Base-by-base conservation (phyloP, 805 yeast genomes). In the Candida railenensis region DNA sequence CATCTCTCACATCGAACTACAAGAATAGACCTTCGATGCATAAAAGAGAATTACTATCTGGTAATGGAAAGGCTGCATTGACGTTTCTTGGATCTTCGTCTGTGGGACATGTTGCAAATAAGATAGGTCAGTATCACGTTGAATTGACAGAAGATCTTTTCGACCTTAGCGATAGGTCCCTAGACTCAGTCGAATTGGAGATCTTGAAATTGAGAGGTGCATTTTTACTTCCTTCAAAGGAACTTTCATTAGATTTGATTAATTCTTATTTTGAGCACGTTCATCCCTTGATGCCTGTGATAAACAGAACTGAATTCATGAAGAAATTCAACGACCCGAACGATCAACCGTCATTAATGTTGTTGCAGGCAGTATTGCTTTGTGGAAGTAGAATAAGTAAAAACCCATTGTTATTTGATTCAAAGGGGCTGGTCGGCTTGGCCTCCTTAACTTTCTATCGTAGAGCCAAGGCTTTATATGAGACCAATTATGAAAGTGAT, bases 381-480 rank as follows among this genome's bases (percentile, higher is more conserved):
- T 83, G 87, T 19, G 92, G 91, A 1, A 74, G 87, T 15, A 73
- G 88, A 36, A 79, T 80, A 12, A 79, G 83, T 30, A 57, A 65
- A 4, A 82, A 83, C 56, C 80, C 83, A 2, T 66, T 73, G 14
- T 69, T 76, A 39, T 65, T 68, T 45, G 88, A 78, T 56, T 58
- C 69, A 30, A 69, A 77, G 32, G 78, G 80, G 48, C 69, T 76
- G 41, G 80, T 86, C 40, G 66, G 79, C 42, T 65, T 78, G 47
- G 80, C 87, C 2, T 61, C 67, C 36, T 58, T 69, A 46, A 71
- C 77, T 2, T 79, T 87, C 49, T 82, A 82, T 63, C 76, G 81
- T 53, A 73, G 95, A 15, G 91, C 90, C 3, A 85, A 83, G 65
- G 87, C 89, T 0, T 65, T 88, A 21, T 85, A 79, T 60, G 92